Evolutionary conservation across 352 stramenopile species (phyloP).

Genomic region (Phytophthora rubi): DNA sequence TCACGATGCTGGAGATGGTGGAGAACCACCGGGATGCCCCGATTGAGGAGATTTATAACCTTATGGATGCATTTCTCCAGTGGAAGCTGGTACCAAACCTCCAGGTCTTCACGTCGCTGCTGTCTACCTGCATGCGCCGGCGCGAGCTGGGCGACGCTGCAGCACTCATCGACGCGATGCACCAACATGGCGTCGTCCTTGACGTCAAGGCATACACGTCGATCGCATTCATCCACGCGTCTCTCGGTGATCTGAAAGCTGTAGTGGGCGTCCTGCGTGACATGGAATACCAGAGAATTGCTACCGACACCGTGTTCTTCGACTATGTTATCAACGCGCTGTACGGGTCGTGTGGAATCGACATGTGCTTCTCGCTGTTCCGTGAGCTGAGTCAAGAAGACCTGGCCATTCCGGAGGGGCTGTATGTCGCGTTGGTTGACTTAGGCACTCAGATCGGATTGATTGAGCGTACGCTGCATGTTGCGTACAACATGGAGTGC

Average conservation of each 20-base stretch:
- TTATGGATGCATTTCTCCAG: constrained; percentile 79
- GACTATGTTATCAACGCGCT: constrained; percentile 67
- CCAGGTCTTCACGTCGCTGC: constrained; percentile 78
- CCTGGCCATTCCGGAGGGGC: constrained; percentile 53
- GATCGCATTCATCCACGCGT: constrained; percentile 68
- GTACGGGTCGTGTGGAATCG: constrained; percentile 61
- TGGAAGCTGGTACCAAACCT: constrained; percentile 60
- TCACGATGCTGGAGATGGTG: constrained; percentile 84
- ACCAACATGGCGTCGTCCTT: constrained; percentile 40
- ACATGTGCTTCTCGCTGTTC: constrained; percentile 77
- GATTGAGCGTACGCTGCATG: constrained; percentile 69
- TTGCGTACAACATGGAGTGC: constrained; percentile 88
- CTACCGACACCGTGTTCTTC: constrained; percentile 65
- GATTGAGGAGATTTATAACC: constrained; percentile 66
- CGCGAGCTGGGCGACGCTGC: constrained; percentile 61
- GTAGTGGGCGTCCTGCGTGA: constrained; percentile 56
- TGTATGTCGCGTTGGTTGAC: constrained; percentile 68
- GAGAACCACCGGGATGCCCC: constrained; percentile 68
- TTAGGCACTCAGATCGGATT: constrained; percentile 66
- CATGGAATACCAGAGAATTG: constrained; percentile 52
- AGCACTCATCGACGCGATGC: constrained; percentile 64
- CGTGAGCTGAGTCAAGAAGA: constrained; percentile 52
- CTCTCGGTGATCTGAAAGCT: constrained; percentile 55
- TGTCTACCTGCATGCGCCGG: constrained; percentile 69
- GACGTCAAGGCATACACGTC: constrained; percentile 78